Evolutionary conservation across 2,329 filamentous ascomycete species (phyloP).

Genomic region (Hymenoscyphus fructigenus): DNA sequence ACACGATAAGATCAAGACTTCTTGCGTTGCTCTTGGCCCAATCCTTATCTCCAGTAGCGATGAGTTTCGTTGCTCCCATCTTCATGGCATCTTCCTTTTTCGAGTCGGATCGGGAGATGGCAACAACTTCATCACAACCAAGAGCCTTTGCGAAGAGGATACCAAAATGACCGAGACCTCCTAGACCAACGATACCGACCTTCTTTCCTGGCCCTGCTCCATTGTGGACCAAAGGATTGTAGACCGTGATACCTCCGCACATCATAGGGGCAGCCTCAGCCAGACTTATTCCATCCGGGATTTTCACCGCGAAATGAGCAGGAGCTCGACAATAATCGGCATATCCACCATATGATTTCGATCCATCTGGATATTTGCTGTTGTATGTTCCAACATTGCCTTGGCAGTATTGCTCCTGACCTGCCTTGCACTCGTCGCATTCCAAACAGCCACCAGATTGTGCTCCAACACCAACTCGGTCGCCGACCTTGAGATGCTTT

Average conservation of each 20-base stretch:
- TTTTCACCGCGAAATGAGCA: conserved; percentile 59
- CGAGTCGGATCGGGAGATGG: conserved; percentile 57
- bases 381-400: conserved; percentile 47
- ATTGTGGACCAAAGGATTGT: conserved; percentile 64
- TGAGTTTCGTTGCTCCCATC: conserved; percentile 58
- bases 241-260: conserved; percentile 76
- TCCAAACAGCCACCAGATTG: conserved; percentile 48
- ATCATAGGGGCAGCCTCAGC: conserved; percentile 65
- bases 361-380: conserved; percentile 33
- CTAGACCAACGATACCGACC: conserved; percentile 71
- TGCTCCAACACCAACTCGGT: conserved; percentile 54
- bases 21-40: conserved; percentile 57
- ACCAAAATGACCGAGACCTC: conserved; percentile 72
- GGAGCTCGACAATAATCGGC: conserved; percentile 51
- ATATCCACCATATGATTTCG: conserved; percentile 52
- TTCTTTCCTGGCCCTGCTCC: conserved; percentile 67
- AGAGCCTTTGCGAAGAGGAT: conserved; percentile 70
- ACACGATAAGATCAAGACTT: conserved; percentile 58
- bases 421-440: conserved; percentile 51
- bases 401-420: conserved; percentile 29
- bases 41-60: conserved; percentile 55
- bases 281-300: conserved; percentile 52
- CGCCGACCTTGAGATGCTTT: conserved; percentile 48
- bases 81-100: conserved; percentile 61
- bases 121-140: conserved; percentile 64